These are phyloP conservation scores for Verticillium dahliae DNA, from an alignment of 2,329 filamentous ascomycete species.

Conservation along the genomic window DNA sequence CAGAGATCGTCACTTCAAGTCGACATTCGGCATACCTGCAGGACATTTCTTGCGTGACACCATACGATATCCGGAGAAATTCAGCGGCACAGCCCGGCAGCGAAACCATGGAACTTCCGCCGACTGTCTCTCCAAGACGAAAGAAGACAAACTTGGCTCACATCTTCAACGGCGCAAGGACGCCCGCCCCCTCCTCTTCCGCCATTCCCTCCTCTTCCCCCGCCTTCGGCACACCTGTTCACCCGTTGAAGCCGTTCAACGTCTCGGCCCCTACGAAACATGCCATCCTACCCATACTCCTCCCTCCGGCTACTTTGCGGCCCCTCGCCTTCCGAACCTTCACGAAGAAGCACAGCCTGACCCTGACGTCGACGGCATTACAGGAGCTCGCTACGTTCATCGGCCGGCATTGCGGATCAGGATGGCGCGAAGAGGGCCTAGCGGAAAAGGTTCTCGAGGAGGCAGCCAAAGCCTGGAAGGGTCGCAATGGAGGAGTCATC, in stretches of 20 bases:
- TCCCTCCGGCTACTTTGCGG: slow-evolving; percentile 79
- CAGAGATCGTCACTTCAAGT: neutral
- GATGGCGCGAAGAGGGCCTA: slow-evolving; percentile 92
- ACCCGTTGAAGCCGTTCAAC: slow-evolving; percentile 64
- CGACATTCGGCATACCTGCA: neutral
- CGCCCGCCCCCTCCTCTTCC: slow-evolving; percentile 36
- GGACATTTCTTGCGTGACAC: neutral
- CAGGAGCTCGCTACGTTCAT: slow-evolving; percentile 83
- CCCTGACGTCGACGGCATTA: slow-evolving; percentile 79
- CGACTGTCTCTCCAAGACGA: slow-evolving; percentile 9
- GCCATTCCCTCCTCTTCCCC: slow-evolving; percentile 82
- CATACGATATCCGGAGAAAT: too few species aligned
- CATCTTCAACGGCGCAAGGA: slow-evolving; percentile 27
- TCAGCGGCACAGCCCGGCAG: too few species aligned
- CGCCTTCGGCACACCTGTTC: slow-evolving; percentile 79
- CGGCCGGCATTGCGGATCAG: slow-evolving; percentile 86
- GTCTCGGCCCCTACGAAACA: slow-evolving; percentile 38
- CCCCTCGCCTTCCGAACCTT: slow-evolving; percentile 92
- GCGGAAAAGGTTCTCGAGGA: slow-evolving; percentile 92
- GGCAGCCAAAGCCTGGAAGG: slow-evolving; percentile 87
- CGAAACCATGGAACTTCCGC: neutral
- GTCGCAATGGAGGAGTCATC: slow-evolving; percentile 79
- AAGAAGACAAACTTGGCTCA: slow-evolving; percentile 24
- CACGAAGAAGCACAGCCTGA: slow-evolving; percentile 95
- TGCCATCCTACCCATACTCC: slow-evolving; percentile 77